phyloP scores from a whole-genome alignment of 169 alveolate genomes.

The Eimeria acervulina region DNA sequence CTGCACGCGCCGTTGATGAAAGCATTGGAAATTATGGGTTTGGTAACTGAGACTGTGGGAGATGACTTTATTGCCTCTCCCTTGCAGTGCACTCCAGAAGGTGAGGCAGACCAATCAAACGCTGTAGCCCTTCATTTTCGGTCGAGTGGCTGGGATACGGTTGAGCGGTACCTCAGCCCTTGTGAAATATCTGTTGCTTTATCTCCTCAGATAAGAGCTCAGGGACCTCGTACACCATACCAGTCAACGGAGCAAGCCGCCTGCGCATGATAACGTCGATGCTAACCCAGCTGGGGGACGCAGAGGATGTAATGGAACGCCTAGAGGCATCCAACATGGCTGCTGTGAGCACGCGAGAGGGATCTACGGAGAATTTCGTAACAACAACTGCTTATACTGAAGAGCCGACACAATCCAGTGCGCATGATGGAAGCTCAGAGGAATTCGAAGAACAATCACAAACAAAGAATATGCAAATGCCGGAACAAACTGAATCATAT shows the following conservation, averaged over 20 bases:
- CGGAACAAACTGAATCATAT: not conserved
- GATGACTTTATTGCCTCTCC: slow-evolving; percentile 23
- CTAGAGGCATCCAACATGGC: slow-evolving; percentile 45
- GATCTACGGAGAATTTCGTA: not conserved
- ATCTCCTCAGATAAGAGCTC: slow-evolving; percentile 50
- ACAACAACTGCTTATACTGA: not conserved
- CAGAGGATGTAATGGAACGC: slow-evolving; percentile 61
- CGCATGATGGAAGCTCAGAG: not conserved
- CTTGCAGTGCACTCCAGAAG: slow-evolving; percentile 75
- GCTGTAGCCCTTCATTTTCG: not conserved
- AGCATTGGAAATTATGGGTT: slow-evolving; percentile 55
- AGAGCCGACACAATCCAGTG: not conserved
- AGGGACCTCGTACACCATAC: slow-evolving; percentile 63
- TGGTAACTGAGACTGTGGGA: slow-evolving; percentile 39
- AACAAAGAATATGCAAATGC: not conserved
- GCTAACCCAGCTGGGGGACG: slow-evolving; percentile 52
- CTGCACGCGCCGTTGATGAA: slow-evolving; percentile 75
- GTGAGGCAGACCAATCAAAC: not conserved
- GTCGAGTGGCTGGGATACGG: not conserved
- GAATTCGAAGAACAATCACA: not conserved
- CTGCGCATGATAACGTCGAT: slow-evolving; percentile 50
- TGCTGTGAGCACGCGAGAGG: not conserved
- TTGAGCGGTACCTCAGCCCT: not conserved
- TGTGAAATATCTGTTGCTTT: not conserved
- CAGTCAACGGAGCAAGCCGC: slow-evolving; percentile 56